Conservation (phyloP, 1,139 yeast genomes). For the Suhomyces chickasaworum region DNA sequence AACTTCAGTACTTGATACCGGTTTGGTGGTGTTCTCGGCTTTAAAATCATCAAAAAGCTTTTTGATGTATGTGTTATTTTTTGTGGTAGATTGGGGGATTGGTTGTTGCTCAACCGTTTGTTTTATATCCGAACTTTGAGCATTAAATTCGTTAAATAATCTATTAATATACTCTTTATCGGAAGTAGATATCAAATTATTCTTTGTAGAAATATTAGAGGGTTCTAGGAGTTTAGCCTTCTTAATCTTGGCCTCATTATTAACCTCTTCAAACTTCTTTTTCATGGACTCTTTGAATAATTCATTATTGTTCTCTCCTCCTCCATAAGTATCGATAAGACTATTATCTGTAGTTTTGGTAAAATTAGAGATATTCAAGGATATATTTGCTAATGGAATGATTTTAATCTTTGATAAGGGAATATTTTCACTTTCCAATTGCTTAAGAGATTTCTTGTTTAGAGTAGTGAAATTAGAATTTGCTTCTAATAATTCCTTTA, state of each 20-base stretch:
- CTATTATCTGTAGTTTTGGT: conserved; percentile 42
- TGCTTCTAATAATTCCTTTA: conserved; percentile 34
- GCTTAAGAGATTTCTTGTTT: conserved; percentile 40
- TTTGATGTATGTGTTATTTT: conserved; percentile 11
- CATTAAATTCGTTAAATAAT: conserved; percentile 26
- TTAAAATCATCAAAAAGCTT: conserved; percentile 14
- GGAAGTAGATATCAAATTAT: conserved; percentile 7
- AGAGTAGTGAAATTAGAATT: conserved; percentile 27
- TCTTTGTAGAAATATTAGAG: conserved; percentile 1
- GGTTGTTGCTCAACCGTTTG: not conserved
- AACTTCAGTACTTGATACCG: not conserved
- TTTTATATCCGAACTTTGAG: not conserved
- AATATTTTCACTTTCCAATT: conserved; percentile 32
- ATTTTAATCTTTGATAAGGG: conserved; percentile 28
- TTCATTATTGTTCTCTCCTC: conserved; percentile 13
- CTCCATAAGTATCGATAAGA: conserved; percentile 54
- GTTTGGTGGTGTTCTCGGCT: conserved; percentile 2
- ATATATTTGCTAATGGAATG: conserved; percentile 51
- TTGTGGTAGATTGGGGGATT: not conserved
- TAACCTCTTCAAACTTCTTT: conserved; percentile 26
- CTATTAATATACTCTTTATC: conserved; percentile 23
- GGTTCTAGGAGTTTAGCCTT: conserved; percentile 5
- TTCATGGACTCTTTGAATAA: conserved; percentile 18
- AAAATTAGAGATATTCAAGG: conserved; percentile 56
- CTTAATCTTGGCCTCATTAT: conserved; percentile 8